Base-by-base conservation (phyloP, 148 eudicot genomes). In the Chenopodium suecicum region DNA sequence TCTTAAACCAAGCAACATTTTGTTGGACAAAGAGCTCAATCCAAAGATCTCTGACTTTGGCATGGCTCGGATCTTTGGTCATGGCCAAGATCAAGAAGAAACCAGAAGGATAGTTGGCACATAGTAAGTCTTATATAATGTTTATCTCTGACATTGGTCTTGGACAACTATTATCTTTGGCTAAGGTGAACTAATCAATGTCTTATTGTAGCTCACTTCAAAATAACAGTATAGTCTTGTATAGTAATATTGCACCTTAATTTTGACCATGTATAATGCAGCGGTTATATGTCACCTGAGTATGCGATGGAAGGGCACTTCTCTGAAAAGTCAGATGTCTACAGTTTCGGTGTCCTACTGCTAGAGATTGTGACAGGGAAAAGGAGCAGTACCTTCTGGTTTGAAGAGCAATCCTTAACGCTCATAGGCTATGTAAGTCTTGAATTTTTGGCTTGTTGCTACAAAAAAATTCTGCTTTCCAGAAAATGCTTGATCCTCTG, bases 221-320 rank as follows among this genome's bases (percentile, higher is more conserved):
- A 44, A 32, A 2, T 22, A 9, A 63, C 44, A 41, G 7, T 41
- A 37, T 37, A 41, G 44, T 34, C 6, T 34, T 34, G 41, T 34
- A 34, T 34, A 34, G 41, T 34, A 34, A 34, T 41, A 41, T 41
- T 41, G 44, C 7, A 41, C 44, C 44, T 41, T 41, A 41, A 41
- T 41, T 37, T 41, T 41, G 44, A 41, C 44, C 1, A 7, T 41
- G 44, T 6, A 41, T 17, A 67, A 54, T 46, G 79, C 44, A 41
- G 44, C 5, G 44, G 44, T 41, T 41, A 41, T 41, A 41, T 41
- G 44, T 41, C 44, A 41, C 82, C 86, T 16, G 86, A 84, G 52
- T 84, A 84, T 63, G 83, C 86, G 80, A 80, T 84, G 80, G 86
- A 77, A 70, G 86, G 86, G 46, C 83, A 84, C 67, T 84, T 84